Conservation (phyloP, 345 rosid genomes). For the Boechera stricta region DNA sequence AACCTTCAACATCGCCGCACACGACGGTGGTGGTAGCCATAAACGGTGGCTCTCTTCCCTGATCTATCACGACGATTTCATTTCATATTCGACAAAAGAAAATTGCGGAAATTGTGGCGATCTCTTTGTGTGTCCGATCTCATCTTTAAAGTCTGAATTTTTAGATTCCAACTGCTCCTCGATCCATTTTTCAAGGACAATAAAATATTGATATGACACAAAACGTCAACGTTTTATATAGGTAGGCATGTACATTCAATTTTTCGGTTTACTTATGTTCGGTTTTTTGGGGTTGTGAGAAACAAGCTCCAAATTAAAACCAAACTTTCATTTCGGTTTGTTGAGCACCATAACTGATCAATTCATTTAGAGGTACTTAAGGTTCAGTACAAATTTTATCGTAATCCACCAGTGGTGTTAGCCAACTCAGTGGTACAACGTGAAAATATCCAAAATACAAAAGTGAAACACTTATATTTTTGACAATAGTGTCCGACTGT, state of each 20-base stretch:
- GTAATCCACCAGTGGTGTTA: no score
- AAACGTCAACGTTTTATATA: neutral
- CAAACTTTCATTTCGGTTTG: neutral
- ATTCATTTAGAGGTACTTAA: no score
- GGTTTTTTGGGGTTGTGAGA: neutral
- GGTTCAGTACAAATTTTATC: no score
- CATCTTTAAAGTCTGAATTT: slow-evolving; percentile 9
- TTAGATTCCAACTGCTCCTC: slow-evolving; percentile 3
- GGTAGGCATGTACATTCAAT: neutral
- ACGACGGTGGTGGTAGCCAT: slow-evolving; percentile 35
- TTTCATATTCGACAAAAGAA: neutral
- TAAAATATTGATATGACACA: neutral
- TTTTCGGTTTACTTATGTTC: neutral
- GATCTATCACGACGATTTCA: neutral
- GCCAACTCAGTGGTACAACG: no score
- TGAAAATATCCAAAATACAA: no score
- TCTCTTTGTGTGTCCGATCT: slow-evolving; percentile 28
- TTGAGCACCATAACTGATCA: no score
- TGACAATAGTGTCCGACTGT: no score
- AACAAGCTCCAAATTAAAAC: neutral
- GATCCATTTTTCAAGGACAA: slow-evolving; percentile 30
- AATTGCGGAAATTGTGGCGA: slow-evolving; percentile 23
- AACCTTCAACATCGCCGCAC: slow-evolving; percentile 27
- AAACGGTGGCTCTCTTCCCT: slow-evolving; percentile 8
- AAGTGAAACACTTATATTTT: no score